Percentiles rank a stretch among this genome's conserved stretches.
Conservation (phyloP, 345 rosid species). For the Citrus cavaleriei region DNA sequence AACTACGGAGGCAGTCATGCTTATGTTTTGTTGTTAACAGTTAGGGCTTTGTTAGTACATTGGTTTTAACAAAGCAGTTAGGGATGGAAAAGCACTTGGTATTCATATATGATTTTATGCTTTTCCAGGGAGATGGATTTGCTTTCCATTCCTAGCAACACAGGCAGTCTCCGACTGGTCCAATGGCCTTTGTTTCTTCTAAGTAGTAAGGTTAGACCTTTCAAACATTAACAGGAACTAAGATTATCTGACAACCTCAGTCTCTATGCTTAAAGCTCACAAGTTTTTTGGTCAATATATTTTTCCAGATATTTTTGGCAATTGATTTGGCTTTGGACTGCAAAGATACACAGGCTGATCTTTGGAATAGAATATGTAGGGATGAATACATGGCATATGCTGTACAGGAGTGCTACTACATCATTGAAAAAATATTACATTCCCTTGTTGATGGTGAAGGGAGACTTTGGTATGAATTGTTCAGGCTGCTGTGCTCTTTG, state of each 20-base stretch:
- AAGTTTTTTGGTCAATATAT: slow-evolving; percentile 1
- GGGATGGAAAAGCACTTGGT: neutral
- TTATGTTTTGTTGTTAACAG: neutral
- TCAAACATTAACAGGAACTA: slow-evolving; percentile 7
- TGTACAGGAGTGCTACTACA: slow-evolving; percentile 91
- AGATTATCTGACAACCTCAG: neutral
- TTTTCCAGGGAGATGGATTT: slow-evolving; percentile 89
- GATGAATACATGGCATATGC: slow-evolving; percentile 99
- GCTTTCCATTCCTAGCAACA: slow-evolving; percentile 90
- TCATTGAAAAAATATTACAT: slow-evolving; percentile 74
- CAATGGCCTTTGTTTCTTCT: slow-evolving; percentile 99
- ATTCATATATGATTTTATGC: slow-evolving; percentile 6
- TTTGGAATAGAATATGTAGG: slow-evolving; percentile 76
- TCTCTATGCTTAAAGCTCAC: slow-evolving; percentile 14
- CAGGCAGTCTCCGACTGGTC: slow-evolving; percentile 82
- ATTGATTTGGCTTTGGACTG: slow-evolving; percentile 94
- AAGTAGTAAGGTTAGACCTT: slow-evolving; percentile 78
- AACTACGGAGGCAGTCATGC: slow-evolving; percentile 3
- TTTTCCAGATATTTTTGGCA: slow-evolving; percentile 79
- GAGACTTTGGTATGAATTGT: slow-evolving; percentile 65
- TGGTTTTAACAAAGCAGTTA: neutral
- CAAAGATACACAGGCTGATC: slow-evolving; percentile 71
- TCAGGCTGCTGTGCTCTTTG: slow-evolving; percentile 9
- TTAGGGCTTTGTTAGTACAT: neutral
- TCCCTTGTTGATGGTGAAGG: slow-evolving; percentile 93